phyloP scores from a whole-genome alignment of 2,329 filamentous ascomycete genomes.

The Periglandula ipomoeae region DNA sequence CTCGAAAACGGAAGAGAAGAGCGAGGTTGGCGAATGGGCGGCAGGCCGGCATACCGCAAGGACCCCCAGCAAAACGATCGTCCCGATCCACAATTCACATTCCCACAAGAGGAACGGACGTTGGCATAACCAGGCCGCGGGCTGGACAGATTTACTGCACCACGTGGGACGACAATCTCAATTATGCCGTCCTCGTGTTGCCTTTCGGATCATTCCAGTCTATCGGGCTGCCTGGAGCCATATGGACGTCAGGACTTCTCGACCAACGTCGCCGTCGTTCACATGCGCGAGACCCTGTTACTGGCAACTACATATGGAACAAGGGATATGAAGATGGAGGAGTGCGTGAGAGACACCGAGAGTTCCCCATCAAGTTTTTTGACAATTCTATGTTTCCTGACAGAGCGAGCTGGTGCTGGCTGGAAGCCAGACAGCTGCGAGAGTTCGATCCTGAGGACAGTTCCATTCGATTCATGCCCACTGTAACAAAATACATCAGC shows the following conservation, averaged over 20 bases:
- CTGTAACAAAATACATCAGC: no score
- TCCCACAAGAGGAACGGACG: no score
- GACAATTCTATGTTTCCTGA: no score
- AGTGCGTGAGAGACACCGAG: not conserved
- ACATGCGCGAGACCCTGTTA: not conserved
- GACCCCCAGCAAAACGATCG: no score
- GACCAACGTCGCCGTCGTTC: not conserved
- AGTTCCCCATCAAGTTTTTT: not conserved
- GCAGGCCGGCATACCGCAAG: no score
- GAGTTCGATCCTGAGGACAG: no score
- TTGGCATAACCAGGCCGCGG: not conserved
- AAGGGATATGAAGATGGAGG: not conserved
- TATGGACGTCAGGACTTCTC: not conserved
- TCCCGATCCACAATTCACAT: no score
- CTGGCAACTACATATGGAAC: not conserved
- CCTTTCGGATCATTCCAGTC: not conserved
- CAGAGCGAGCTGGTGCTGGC: no score
- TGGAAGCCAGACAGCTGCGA: no score
- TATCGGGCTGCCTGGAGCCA: not conserved
- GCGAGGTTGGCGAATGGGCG: no score
- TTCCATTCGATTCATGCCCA: no score
- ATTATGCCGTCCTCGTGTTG: accelerated
- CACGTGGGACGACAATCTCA: not conserved
- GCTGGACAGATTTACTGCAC: not conserved
- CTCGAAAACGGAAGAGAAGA: no score